Evolutionary conservation across 306 rosid species (phyloP), one percentile per base, ranked within the genome.

Genomic region (Castanospermum australe): DNA sequence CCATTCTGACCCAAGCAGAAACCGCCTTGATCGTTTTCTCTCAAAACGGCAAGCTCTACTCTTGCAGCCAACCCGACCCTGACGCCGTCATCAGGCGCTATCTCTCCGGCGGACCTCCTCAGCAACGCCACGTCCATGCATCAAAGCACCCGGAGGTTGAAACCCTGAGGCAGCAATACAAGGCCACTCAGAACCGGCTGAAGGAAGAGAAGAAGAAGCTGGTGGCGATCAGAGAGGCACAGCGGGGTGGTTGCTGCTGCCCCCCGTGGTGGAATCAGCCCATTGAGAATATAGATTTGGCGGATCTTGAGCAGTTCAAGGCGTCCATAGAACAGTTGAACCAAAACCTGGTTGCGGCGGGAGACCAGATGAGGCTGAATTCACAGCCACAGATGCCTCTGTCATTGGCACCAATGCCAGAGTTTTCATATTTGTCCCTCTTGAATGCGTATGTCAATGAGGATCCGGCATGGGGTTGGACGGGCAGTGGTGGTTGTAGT

Each of bases 21-120:
- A 73, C 83, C 5, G 90, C 79, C 0, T 36, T 90, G 25, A 61
- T 89, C n/a, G 77, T 90, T 3, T 83, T 50, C 76, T 89, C 97
- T 5, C 90, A 85, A 4, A 77, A 81, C 47, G 87, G 84, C 0
- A 86, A 86, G 54, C 68, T 91, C 39, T 89, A 71, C 63, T 42
- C 91, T 0, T 87, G 84, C 5, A 96, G 93, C 1, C 80, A 92
- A 22, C 96, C 96, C 0, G 0, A 3, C 4, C 45, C 57, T 0
- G 63, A 57, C 4, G 2, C 65, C 0, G 81, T 85, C 4, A 6
- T 85, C 7, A 2, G 0, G 0, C 69, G 81, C 0, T 82, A 50
- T n/a, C 61, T 62, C 42, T 0, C 71, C 0, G 0, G 7, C 5
- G 15, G 18, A 3, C 3, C 56, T 2, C 47, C 28, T 0, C 5